A percentile compares a stretch with the other conserved stretches of the same genome.
Evolutionary conservation across 331 rosid genomes (phyloP).

Genomic region (Malus hybrid): DNA sequence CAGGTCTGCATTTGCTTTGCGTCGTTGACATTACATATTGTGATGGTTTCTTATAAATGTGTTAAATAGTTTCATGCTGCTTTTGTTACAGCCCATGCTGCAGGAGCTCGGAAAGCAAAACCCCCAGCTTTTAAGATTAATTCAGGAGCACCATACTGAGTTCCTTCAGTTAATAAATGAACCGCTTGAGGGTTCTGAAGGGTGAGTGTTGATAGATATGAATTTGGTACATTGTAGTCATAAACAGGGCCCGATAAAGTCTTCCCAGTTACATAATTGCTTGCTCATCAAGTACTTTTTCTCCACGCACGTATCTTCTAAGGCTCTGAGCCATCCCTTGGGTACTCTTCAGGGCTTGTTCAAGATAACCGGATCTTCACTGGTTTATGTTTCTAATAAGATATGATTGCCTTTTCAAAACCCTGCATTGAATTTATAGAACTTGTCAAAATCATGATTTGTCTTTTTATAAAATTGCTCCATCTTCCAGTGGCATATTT

Average conservation of each 20-base stretch:
- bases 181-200: slow-evolving; percentile 78
- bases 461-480: neutral
- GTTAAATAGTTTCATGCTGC: slow-evolving; percentile 11
- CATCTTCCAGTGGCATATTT: slow-evolving; percentile 33
- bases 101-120: slow-evolving; percentile 95
- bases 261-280: neutral
- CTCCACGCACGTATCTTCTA: neutral
- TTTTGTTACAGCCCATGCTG: slow-evolving; percentile 75
- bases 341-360: neutral
- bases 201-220: slow-evolving; percentile 43
- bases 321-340: neutral
- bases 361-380: neutral
- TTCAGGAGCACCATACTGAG: slow-evolving; percentile 80
- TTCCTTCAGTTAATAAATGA: slow-evolving; percentile 86
- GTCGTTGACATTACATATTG: neutral
- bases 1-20: slow-evolving; percentile 37
- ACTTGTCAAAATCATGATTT: neutral
- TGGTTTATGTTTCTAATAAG: neutral
- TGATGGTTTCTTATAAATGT: slow-evolving; percentile 1
- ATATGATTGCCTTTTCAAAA: no score
- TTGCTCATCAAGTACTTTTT: neutral
- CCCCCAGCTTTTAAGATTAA: slow-evolving; percentile 68
- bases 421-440: neutral
- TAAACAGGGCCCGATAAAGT: neutral
- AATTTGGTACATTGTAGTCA: neutral